These are phyloP conservation scores for Blastobotrys capitulatus DNA, from an alignment of 1,139 yeast species.

Conservation along the genomic window DNA sequence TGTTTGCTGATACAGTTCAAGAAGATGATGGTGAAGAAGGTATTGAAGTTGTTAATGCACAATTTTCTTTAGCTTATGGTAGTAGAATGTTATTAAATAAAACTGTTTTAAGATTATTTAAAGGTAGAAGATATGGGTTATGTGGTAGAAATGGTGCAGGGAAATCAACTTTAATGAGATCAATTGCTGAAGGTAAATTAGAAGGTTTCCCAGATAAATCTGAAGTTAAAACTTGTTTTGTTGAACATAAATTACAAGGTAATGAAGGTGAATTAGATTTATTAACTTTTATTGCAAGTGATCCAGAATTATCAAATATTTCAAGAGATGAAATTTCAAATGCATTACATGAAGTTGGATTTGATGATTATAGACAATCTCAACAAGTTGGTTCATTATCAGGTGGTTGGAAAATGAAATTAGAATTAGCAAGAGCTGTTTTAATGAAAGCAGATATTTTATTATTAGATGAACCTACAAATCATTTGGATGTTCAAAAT, in stretches of 20 bases:
- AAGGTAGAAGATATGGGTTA: constrained; percentile 96
- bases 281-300: constrained; percentile 84
- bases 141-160: constrained; percentile 99
- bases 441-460: constrained; percentile 94
- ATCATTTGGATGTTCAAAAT: constrained; percentile 91
- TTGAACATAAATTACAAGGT: constrained; percentile 95
- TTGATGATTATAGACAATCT: constrained; percentile 79
- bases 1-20: constrained; percentile 58
- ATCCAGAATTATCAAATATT: constrained; percentile 66
- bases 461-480: constrained; percentile 95
- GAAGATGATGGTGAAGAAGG: constrained; percentile 63
- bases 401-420: constrained; percentile 99
- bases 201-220: constrained; percentile 96
- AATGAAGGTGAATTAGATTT: constrained; percentile 88
- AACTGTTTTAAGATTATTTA: constrained; percentile 76
- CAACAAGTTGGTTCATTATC: constrained; percentile 93
- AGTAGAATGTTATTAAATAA: constrained; percentile 94
- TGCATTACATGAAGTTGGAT: constrained; percentile 83
- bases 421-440: constrained; percentile 98
- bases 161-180: constrained; percentile 94
- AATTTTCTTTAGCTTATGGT: constrained; percentile 94
- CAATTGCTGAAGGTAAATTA: constrained; percentile 93
- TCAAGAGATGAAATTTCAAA: constrained; percentile 62
- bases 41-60: constrained; percentile 85
- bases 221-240: constrained; percentile 88